Percentiles rank a stretch among this genome's conserved stretches.
These are phyloP conservation scores for Linanthus parryae DNA, from an alignment of 148 eudicot species.

Conservation along the genomic window DNA sequence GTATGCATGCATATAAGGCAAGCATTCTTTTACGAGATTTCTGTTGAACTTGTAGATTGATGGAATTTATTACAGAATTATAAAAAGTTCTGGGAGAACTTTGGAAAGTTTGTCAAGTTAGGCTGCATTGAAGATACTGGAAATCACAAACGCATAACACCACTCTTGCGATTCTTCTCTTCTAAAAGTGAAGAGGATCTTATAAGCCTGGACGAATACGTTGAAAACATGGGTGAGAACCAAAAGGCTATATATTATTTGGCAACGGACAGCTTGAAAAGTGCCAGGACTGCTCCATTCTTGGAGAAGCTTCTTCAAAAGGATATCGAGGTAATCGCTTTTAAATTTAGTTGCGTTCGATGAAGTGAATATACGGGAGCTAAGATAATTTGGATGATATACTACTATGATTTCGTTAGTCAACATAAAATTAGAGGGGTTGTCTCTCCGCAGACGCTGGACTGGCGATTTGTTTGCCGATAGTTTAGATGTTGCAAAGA, in stretches of 20 bases:
- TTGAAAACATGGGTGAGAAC: constrained; percentile 93
- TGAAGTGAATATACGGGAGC: neutral
- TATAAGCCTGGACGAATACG: constrained; percentile 91
- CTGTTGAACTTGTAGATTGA: constrained; percentile 1
- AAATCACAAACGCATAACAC: constrained; percentile 87
- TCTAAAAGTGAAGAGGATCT: constrained; percentile 84
- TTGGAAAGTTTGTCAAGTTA: constrained; percentile 85
- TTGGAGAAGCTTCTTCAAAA: constrained; percentile 89
- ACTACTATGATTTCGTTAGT: too few species aligned
- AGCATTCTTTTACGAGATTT: neutral
- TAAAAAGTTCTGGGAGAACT: constrained; percentile 98
- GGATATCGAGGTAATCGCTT: constrained; percentile 69
- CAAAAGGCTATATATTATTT: constrained; percentile 93
- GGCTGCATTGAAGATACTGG: constrained; percentile 97
- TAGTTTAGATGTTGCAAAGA: too few species aligned
- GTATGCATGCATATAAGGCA: constrained; percentile 20
- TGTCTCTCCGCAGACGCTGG: too few species aligned
- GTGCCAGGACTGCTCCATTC: constrained; percentile 95
- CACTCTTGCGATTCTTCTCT: constrained; percentile 73
- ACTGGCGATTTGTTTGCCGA: too few species aligned
- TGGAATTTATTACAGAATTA: constrained; percentile 50
- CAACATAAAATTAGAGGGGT: too few species aligned
- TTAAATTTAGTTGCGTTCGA: neutral
- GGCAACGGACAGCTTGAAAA: constrained; percentile 92
- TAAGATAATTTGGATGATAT: too few species aligned